Conservation (phyloP, 148 eudicot species). For the Chenopodium album region DNA sequence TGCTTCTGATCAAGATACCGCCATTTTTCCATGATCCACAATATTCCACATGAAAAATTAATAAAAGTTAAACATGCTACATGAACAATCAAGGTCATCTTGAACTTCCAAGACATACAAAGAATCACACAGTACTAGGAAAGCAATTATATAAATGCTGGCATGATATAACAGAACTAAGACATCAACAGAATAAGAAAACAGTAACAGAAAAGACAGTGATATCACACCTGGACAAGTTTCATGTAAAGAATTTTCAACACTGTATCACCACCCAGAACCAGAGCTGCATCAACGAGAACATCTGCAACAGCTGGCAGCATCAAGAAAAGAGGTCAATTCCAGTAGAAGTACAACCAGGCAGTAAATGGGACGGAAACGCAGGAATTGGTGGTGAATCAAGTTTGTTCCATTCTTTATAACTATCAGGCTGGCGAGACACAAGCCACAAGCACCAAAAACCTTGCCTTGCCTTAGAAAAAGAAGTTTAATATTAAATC, state of each 20-base stretch:
- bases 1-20: background rate
- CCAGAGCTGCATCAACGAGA: slow-evolving; percentile 91
- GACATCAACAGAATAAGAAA: background rate
- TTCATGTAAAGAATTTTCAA: slow-evolving; percentile 84
- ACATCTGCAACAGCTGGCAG: slow-evolving; percentile 95
- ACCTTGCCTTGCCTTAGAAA: background rate
- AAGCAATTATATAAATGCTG: background rate
- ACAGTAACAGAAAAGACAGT: background rate
- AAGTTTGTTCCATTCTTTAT: background rate
- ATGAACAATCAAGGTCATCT: background rate
- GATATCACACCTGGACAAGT: slow-evolving; percentile 67
- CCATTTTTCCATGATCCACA: background rate
- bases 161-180: background rate
- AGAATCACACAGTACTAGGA: background rate
- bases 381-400: background rate
- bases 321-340: slow-evolving; percentile 26
- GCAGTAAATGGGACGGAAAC: background rate
- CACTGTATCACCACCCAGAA: slow-evolving; percentile 84
- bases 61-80: background rate
- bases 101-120: slow-evolving; percentile 3
- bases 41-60: background rate
- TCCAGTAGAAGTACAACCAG: slow-evolving; percentile 9
- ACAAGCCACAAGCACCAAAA: background rate
- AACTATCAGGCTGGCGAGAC: background rate
- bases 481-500: background rate